Percentiles rank a stretch among this genome's conserved stretches.
These are phyloP conservation scores for Striga asiatica DNA, from an alignment of 257 asterid genomes.

Conservation along the genomic window DNA sequence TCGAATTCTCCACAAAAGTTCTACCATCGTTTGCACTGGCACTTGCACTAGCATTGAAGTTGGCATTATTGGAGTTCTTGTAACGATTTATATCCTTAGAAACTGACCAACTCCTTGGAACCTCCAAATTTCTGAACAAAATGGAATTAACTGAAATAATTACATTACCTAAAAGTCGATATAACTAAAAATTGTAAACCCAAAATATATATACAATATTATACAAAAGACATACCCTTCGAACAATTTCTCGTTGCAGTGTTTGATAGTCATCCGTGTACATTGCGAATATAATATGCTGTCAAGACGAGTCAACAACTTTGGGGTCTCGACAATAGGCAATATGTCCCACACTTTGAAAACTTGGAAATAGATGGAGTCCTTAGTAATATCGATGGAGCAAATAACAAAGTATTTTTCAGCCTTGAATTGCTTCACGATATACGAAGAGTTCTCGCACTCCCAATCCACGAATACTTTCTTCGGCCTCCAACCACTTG, in stretches of 20 bases:
- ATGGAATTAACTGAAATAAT: neutral
- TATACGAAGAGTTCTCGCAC: constrained; percentile 32
- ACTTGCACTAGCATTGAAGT: neutral
- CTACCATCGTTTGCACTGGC: constrained; percentile 13
- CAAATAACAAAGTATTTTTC: constrained; percentile 33
- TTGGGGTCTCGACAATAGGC: neutral
- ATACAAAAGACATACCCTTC: neutral
- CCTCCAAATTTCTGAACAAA: neutral
- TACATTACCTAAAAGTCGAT: neutral
- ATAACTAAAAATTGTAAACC: neutral
- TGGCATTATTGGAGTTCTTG: neutral
- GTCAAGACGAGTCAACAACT: neutral
- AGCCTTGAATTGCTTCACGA: constrained; percentile 41
- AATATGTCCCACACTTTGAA: constrained; percentile 57
- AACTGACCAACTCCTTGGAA: neutral
- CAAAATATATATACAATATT: neutral
- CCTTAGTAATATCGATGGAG: constrained; percentile 36
- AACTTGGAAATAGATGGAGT: constrained; percentile 34
- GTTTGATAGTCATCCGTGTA: neutral
- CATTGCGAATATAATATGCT: neutral
- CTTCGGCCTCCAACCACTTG: constrained; percentile 71
- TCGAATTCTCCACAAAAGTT: constrained; percentile 40
- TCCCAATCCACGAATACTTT: constrained; percentile 29
- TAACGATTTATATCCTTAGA: neutral
- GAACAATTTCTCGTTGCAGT: neutral